Base-by-base conservation (phyloP, 2,329 filamentous ascomycete species). In the Fusarium stilboides region DNA sequence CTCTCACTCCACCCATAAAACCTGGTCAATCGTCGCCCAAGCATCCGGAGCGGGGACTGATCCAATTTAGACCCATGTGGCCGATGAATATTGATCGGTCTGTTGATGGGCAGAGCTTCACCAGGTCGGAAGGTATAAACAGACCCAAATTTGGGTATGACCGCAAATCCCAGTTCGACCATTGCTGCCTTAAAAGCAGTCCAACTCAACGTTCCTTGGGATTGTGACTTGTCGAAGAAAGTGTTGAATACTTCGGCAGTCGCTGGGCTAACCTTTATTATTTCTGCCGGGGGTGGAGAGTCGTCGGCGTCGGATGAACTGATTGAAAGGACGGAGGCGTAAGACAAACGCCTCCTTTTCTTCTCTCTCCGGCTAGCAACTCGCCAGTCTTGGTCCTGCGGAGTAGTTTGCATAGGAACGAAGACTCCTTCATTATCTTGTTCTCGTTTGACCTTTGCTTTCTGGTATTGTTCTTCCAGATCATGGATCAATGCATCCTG, bases 311-410 rank as follows among this genome's bases (percentile, higher is more conserved):
- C 22, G 22, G 22, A 7, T 24, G 22, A 24, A 24, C 22, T 24
- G 22, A 24, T 24, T 24, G 22, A 24, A 5, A 24, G 7, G 0
- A 73, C 53, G 1, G 79, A 81, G 1, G 78, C 77, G 26, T 80
- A 70, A 0, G 72, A 57, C 5, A 78, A 80, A 0, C 83, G 80
- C 1, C 82, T 84, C 74, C 84, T 86, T 43, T 81, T 76, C 61
- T 85, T 86, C 40, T 80, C 59, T 22, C 70, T 77, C 24, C 79
- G 78, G 43, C 80, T 71, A 56, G 82, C 73, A 2, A 81, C 61
- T 12, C 59, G 66, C 2, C 75, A 28, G 20, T 77, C 75, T 8
- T 44, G 45, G 1, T 70, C 44, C 26, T 75, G 36, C 0, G 75
- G 68, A 2, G 74, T 56, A 13, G 69, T 70, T 17, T 75, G 12